Percentiles rank a stretch among this genome's conserved stretches.
phyloP scores from a whole-genome alignment of 75 land plant species.

The Adiantum capillusveneris region DNA sequence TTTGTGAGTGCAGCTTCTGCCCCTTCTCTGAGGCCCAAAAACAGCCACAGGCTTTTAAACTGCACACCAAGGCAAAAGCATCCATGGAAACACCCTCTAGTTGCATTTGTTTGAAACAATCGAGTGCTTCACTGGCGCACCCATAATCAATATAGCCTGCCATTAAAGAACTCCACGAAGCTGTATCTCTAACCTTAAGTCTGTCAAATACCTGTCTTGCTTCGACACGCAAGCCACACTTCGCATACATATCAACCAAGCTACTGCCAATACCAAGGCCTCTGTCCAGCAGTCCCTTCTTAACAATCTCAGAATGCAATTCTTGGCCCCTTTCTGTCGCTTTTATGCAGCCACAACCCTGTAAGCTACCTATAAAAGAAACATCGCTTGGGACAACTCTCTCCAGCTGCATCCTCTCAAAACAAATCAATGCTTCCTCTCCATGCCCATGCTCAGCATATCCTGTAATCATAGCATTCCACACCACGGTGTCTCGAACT shows the following conservation, averaged over 20 bases:
- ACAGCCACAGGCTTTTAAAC: conserved; percentile 33
- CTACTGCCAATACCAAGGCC: conserved; percentile 6
- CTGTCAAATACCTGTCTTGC: conserved; percentile 24
- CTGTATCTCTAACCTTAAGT: conserved; percentile 30
- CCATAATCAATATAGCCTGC: conserved; percentile 34
- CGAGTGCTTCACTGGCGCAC: conserved; percentile 27
- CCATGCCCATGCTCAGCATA: no score
- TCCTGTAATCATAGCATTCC: conserved; percentile 66
- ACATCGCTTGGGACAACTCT: conserved; percentile 32
- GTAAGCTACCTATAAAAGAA: conserved; percentile 24
- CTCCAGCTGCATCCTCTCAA: conserved; percentile 19
- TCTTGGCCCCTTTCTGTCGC: conserved; percentile 5
- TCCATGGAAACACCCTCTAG: conserved; percentile 21
- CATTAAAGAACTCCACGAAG: conserved; percentile 47
- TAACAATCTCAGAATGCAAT: conserved; percentile 4
- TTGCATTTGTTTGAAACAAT: conserved; percentile 28
- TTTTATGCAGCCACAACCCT: conserved; percentile 36
- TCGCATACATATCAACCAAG: conserved; percentile 8
- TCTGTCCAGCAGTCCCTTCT: conserved; percentile 1
- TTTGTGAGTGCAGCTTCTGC: conserved; percentile 32
- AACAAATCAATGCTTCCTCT: conserved; percentile 31
- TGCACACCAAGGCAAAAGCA: conserved; percentile 23
- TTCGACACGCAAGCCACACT: conserved; percentile 8
- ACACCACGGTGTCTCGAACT: conserved; percentile 31
- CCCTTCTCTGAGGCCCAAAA: conserved; percentile 15